These are phyloP conservation scores for Leccinum subgranulosum DNA, from an alignment of 768 basidiomycete species.

Conservation along the genomic window DNA sequence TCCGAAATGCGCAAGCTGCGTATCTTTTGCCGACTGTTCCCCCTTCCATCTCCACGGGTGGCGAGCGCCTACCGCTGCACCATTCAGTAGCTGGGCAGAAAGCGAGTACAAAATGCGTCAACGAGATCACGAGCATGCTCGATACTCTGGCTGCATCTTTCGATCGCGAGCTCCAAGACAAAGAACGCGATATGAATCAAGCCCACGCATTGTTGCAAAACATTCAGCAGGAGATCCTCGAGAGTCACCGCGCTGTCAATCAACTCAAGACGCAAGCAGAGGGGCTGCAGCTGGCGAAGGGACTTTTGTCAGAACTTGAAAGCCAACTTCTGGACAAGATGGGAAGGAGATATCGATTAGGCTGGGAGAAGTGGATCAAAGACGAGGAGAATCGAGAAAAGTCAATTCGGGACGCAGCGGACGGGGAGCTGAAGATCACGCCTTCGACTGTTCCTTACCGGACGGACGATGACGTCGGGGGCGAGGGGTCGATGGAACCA, in stretches of 20 bases:
- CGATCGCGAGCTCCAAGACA: constrained; percentile 87
- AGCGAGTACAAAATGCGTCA: constrained; percentile 80
- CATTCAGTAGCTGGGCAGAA: constrained; percentile 83
- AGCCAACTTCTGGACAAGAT: constrained; percentile 68
- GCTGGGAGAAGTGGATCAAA: constrained; percentile 92
- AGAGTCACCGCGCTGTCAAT: constrained; percentile 72
- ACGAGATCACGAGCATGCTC: constrained; percentile 82
- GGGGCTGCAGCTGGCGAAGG: constrained; percentile 57
- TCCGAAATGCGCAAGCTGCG: constrained; percentile 62
- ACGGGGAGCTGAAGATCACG: constrained; percentile 52
- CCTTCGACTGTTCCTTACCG: constrained; percentile 43
- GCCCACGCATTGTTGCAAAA: constrained; percentile 82
- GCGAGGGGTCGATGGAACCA: constrained; percentile 34
- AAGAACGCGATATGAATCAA: constrained; percentile 88
- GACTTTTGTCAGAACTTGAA: constrained; percentile 60
- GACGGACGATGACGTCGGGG: constrained; percentile 45
- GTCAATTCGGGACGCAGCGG: constrained; percentile 57
- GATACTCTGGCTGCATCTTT: constrained; percentile 86
- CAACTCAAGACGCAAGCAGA: constrained; percentile 71
- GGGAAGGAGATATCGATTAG: constrained; percentile 76
- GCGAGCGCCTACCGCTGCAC: constrained; percentile 73
- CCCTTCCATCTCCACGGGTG: constrained; percentile 41
- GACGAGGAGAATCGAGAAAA: constrained; percentile 81
- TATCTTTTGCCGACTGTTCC: constrained; percentile 42
- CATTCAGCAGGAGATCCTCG: constrained; percentile 87